Percentiles rank a stretch among this genome's conserved stretches.
These are phyloP conservation scores for Cyclotella cryptica DNA, from an alignment of 108 stramenopile genomes.

Conservation along the genomic window DNA sequence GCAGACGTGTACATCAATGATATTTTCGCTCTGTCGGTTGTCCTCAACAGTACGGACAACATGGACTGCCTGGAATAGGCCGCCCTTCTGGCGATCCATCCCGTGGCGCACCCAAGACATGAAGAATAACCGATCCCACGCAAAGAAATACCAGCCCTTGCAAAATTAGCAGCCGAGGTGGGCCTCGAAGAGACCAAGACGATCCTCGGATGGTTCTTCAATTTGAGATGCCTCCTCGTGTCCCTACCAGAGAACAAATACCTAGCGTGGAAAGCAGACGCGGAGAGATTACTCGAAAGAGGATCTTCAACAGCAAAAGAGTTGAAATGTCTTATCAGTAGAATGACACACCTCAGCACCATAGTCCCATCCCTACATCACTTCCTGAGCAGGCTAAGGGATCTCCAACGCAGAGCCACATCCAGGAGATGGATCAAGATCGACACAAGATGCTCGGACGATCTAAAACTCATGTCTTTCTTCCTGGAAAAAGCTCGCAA, in stretches of 20 bases:
- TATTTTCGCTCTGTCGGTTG: not conserved
- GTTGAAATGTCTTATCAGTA: too few relatives aligned
- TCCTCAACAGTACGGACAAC: not conserved
- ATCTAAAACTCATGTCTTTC: conserved; percentile 3
- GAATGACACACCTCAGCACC: too few relatives aligned
- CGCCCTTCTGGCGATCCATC: not conserved
- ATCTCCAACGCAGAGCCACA: not conserved
- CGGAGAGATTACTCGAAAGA: too few relatives aligned
- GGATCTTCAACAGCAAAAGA: too few relatives aligned
- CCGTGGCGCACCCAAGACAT: too few relatives aligned
- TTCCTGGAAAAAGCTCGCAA: not conserved
- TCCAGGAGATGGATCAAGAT: not conserved
- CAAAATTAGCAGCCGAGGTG: not conserved
- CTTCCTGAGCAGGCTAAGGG: conserved; percentile 7
- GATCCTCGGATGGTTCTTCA: not conserved
- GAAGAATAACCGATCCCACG: not conserved
- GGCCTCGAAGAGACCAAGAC: not conserved
- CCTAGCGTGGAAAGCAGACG: not conserved
- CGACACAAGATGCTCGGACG: not conserved
- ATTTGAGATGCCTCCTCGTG: too few relatives aligned
- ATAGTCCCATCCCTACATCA: not conserved
- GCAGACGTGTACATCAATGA: not conserved
- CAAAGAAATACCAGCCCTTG: not conserved
- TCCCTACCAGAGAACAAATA: conserved; percentile 20
- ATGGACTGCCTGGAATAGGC: not conserved